Conservation (phyloP, 495 filamentous ascomycete species). For the Aspergillus cavernicola region DNA sequence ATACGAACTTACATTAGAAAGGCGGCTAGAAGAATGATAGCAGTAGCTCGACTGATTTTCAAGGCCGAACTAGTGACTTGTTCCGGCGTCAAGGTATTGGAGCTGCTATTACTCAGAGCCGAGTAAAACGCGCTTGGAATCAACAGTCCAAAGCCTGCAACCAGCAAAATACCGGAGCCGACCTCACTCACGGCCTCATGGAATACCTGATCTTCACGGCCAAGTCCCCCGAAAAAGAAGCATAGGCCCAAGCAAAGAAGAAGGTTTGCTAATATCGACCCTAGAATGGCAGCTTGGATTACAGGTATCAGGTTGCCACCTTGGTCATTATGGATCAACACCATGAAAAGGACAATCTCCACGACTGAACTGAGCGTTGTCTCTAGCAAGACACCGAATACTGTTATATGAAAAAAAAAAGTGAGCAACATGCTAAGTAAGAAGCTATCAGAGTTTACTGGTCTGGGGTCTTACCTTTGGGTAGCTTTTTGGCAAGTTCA, state of each 20-base stretch:
- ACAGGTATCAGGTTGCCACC: conserved; percentile 56
- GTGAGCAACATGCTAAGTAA: no score
- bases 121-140: conserved; percentile 76
- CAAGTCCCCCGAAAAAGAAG: conserved; percentile 73
- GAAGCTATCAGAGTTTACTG: no score
- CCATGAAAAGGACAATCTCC: conserved; percentile 80
- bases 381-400: conserved; percentile 72
- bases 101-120: conserved; percentile 46
- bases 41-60: conserved; percentile 68
- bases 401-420: no score
- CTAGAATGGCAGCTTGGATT: conserved; percentile 79
- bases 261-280: conserved; percentile 76
- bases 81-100: conserved; percentile 27
- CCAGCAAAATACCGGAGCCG: conserved; percentile 73
- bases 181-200: conserved; percentile 76
- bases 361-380: conserved; percentile 73
- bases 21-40: conserved; percentile 74
- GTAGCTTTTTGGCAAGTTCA: conserved; percentile 74
- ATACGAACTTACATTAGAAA: conserved; percentile 51
- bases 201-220: conserved; percentile 62
- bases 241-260: conserved; percentile 71
- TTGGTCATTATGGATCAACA: conserved; percentile 48
- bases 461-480: conserved; percentile 44
- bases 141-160: conserved; percentile 76
- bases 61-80: conserved; percentile 49